Conservation (phyloP, 2,329 filamentous ascomycete genomes). For the Phaeosphaeria sp. region DNA sequence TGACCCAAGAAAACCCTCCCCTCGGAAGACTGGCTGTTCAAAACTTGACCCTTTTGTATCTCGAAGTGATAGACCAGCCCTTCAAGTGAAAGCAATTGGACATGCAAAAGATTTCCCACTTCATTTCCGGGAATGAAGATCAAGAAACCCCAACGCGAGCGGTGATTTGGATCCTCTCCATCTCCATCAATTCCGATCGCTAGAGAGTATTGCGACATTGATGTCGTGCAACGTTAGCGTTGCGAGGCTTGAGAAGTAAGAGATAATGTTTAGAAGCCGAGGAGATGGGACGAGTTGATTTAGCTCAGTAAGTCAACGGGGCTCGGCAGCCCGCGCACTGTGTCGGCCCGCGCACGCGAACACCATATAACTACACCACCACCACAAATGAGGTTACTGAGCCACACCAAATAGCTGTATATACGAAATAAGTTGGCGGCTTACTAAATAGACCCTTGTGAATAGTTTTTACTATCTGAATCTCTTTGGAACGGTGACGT, state of each 20-base stretch:
- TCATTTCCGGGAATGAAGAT: not conserved
- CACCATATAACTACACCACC: no score
- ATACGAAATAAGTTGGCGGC: no score
- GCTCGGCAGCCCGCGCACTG: no score
- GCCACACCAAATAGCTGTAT: no score
- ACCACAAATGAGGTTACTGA: no score
- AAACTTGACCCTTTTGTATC: not conserved
- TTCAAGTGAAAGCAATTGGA: conserved; percentile 1
- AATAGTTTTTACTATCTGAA: no score
- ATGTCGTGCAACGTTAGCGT: not conserved
- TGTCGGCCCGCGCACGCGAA: not conserved
- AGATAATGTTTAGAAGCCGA: no score
- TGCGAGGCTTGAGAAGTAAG: no score
- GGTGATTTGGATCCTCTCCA: conserved; percentile 7
- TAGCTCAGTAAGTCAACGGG: no score
- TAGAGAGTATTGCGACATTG: conserved; percentile 4
- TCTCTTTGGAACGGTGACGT: not conserved
- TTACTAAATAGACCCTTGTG: no score
- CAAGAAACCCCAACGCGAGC: conserved; percentile 6
- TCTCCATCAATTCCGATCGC: conserved; percentile 6
- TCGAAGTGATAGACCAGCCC: conserved; percentile 7
- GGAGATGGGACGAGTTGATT: no score
- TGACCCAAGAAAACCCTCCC: conserved; percentile 6
- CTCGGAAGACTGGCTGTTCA: conserved; percentile 6
- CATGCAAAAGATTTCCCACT: conserved; percentile 2